A percentile compares a stretch with the other conserved stretches of the same genome.
phyloP scores from a whole-genome alignment of 805 yeast species.

The Metschnikowia continentalis region DNA sequence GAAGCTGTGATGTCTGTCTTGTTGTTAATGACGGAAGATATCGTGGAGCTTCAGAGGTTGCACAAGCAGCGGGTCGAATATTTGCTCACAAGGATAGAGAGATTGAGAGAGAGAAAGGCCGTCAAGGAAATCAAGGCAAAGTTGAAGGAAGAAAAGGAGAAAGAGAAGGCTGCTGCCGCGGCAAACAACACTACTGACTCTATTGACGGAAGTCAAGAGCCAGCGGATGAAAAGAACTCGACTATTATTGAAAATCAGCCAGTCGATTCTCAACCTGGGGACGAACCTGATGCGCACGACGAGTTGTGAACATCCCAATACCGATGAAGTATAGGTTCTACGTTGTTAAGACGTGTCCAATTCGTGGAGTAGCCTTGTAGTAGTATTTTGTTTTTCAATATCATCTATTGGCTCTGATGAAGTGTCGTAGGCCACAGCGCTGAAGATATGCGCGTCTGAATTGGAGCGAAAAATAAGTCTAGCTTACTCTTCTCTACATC shows the following conservation, averaged over 20 bases:
- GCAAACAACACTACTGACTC: neutral
- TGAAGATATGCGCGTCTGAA: conserved; percentile 1
- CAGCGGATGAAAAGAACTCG: neutral
- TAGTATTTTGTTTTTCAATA: neutral
- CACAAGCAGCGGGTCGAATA: conserved; percentile 27
- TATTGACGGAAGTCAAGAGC: neutral
- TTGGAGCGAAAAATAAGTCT: neutral
- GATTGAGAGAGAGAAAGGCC: conserved; percentile 27
- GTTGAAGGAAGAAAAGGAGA: conserved; percentile 24
- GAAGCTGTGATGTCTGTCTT: conserved; percentile 26
- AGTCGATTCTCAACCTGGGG: neutral
- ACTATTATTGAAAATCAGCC: conserved; percentile 7
- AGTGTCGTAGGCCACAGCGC: neutral
- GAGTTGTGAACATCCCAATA: neutral
- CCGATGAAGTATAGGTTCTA: neutral
- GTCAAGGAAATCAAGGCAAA: conserved; percentile 32
- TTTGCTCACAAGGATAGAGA: conserved; percentile 27
- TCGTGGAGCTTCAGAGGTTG: conserved; percentile 24
- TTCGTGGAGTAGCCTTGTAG: neutral
- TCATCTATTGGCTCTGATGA: neutral
- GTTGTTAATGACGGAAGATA: conserved; percentile 27
- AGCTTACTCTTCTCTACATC: neutral
- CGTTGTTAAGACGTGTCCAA: neutral
- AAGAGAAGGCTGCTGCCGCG: conserved; percentile 17
- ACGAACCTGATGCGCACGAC: conserved; percentile 2